Evolutionary conservation across 225 moss, liverwort and hornwort species (phyloP), one percentile per base, ranked within the genome.

Genomic region (Sphagnum contortum): DNA sequence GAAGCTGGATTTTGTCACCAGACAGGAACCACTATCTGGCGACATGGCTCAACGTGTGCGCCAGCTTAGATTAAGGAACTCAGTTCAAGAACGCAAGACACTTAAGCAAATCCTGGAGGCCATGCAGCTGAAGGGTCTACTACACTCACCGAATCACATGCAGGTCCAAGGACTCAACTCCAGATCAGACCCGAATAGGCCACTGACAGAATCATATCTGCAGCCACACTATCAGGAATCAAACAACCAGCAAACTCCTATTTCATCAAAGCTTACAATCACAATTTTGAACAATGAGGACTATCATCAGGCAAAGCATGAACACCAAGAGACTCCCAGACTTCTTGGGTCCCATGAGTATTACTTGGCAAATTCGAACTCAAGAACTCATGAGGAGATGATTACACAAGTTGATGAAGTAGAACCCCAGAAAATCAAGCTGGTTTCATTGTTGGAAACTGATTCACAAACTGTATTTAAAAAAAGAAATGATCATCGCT

Each of bases 21-120:
- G 58, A 54, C 71, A 64, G 9, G 69, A 72, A 53, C 68, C 72
- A 12, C 64, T 77, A 2, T 60, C 65, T 50, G 69, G 65, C 9
- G 72, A 68, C 48, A 71, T 76, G 44, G 64, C 70, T 58, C 68
- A 66, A 56, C 75, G 70, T 6, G 49, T 74, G 5, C 58, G 71
- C 67, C 71, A 80, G 62, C 67, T 77, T 57, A 77, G 73, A 56
- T 62, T 75, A 29, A 58, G 68, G 9, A 71, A 73, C 57, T 59
- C 76, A 59, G 60, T 55, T 13, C 68, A 72, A 64, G 72, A 76
- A 61, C 63, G 69, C 46, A 68, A 68, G 52, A 59, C 44, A 9
- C 69, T 72, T 3, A 80, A 74, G 67, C 71, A 74, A 9, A 79
- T 69, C 44, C 66, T 82, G 66, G 71, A 71, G 12, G 66, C 81